phyloP scores from a whole-genome alignment of 2,329 filamentous ascomycete species.

The Huntiella abstrusa region DNA sequence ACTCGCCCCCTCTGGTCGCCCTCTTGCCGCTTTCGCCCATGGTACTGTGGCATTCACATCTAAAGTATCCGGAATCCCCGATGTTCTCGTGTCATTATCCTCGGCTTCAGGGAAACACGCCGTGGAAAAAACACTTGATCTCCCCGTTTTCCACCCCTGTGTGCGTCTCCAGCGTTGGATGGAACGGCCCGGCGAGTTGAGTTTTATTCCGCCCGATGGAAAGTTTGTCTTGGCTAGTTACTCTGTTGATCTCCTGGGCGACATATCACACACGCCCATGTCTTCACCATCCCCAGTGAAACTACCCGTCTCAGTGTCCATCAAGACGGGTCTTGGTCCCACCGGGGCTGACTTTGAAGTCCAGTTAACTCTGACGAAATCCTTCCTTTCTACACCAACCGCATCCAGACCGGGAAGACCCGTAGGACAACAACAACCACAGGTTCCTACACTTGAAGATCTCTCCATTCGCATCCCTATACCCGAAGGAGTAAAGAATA shows the following conservation, averaged over 20 bases:
- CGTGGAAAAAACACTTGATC: slow-evolving; percentile 54
- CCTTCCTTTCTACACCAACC: slow-evolving; percentile 28
- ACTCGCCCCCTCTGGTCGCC: slow-evolving; percentile 73
- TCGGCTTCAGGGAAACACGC: slow-evolving; percentile 66
- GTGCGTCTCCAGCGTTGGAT: slow-evolving; percentile 81
- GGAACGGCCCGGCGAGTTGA: slow-evolving; percentile 75
- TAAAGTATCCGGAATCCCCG: slow-evolving; percentile 86
- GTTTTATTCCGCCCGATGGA: slow-evolving; percentile 88
- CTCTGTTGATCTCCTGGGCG: slow-evolving; percentile 61
- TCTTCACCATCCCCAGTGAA: slow-evolving; percentile 39
- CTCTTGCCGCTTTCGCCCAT: slow-evolving; percentile 70
- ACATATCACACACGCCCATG: too few species aligned
- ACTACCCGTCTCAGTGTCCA: slow-evolving; percentile 63
- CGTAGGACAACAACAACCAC: slow-evolving; percentile 36
- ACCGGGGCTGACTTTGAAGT: slow-evolving; percentile 78
- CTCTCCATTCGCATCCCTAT: slow-evolving; percentile 62
- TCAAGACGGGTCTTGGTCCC: slow-evolving; percentile 60
- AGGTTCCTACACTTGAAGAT: slow-evolving; percentile 44
- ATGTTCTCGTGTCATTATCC: slow-evolving; percentile 64
- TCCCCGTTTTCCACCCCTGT: slow-evolving; percentile 92
- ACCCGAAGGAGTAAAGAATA: slow-evolving; percentile 58
- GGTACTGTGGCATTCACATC: slow-evolving; percentile 89
- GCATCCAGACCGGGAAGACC: slow-evolving; percentile 18
- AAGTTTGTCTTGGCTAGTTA: slow-evolving; percentile 87
- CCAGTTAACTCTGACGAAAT: slow-evolving; percentile 49